Conservation (phyloP, 306 rosid genomes). For the Glycine tomentella region DNA sequence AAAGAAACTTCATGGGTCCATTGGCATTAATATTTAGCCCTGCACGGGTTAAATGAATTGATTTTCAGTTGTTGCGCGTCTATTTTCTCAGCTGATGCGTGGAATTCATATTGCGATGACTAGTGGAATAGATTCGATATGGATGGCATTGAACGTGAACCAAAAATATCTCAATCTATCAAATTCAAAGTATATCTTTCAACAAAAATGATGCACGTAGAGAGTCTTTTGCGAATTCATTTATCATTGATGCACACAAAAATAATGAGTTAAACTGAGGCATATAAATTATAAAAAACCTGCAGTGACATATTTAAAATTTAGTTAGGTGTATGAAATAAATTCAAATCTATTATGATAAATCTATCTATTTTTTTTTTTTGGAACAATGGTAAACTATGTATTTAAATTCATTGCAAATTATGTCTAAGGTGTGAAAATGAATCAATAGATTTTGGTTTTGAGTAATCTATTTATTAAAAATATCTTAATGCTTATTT, state of each 20-base stretch:
- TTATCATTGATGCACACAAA: neutral
- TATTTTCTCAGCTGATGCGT: neutral
- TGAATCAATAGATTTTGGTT: no score
- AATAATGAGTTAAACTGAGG: neutral
- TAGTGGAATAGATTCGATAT: neutral
- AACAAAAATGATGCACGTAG: neutral
- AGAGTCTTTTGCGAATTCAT: neutral
- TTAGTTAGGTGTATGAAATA: no score
- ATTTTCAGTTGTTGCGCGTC: slow-evolving; percentile 9
- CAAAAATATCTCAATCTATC: slow-evolving; percentile 31
- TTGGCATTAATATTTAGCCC: neutral
- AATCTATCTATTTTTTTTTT: no score
- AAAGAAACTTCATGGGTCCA: slow-evolving; percentile 35
- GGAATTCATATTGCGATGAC: neutral
- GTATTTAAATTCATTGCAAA: no score
- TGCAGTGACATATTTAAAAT: neutral
- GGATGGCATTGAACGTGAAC: neutral
- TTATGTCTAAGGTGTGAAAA: no score
- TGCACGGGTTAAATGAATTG: slow-evolving; percentile 3
- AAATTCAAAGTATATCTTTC: neutral
- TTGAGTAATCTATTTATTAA: no score
- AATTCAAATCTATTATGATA: neutral
- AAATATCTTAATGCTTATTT: no score
- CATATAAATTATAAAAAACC: neutral
- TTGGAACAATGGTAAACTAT: no score